A percentile compares a stretch with the other conserved stretches of the same genome.
phyloP scores from a whole-genome alignment of 2,329 filamentous ascomycete genomes.

The Xylaria hypoxylon region DNA sequence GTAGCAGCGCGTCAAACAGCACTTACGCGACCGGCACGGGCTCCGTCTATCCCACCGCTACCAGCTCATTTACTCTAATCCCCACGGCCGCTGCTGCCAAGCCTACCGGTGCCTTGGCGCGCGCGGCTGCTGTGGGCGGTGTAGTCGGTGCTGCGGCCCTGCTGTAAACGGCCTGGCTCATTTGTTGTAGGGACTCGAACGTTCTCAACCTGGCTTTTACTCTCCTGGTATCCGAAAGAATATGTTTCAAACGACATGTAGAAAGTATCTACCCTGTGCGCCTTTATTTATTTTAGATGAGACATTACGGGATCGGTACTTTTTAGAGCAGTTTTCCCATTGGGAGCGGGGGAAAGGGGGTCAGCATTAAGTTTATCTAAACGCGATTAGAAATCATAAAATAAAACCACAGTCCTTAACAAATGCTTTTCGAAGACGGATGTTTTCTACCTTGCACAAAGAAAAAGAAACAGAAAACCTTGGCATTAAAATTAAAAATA shows the following conservation, averaged over 20 bases:
- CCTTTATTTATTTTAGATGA: neutral
- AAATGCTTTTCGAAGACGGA: no score
- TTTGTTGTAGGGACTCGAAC: neutral
- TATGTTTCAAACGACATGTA: neutral
- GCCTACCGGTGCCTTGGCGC: neutral
- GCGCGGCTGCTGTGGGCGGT: neutral
- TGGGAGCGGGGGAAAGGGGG: neutral
- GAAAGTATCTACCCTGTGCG: neutral
- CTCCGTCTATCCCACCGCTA: neutral
- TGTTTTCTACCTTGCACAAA: no score
- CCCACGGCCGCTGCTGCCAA: constrained; percentile 6
- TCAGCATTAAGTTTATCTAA: neutral
- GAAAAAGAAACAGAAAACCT: no score
- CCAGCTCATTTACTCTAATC: neutral
- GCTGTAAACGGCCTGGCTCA: neutral
- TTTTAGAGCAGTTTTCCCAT: neutral
- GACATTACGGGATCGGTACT: neutral
- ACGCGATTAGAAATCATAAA: no score
- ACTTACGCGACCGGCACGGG: constrained; percentile 1
- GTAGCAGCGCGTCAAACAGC: neutral
- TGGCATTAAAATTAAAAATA: no score
- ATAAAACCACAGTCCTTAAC: no score
- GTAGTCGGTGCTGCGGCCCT: neutral
- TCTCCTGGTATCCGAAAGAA: no score
- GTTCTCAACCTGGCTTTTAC: no score